Conservation (phyloP, 1,139 yeast genomes). For the Hyphopichia khmerensis region DNA sequence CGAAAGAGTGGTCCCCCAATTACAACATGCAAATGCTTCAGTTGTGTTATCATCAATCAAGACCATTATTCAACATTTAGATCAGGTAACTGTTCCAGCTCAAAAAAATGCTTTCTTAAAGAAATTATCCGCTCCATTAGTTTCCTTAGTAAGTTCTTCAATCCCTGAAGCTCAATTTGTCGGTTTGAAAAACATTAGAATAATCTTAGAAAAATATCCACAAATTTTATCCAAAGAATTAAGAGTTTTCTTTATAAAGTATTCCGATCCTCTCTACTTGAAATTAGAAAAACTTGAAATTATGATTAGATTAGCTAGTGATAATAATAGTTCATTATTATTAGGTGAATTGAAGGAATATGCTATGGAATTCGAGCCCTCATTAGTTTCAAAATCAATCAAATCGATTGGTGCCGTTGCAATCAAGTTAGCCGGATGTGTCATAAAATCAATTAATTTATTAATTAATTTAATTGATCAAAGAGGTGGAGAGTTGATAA, state of each 20-base stretch:
- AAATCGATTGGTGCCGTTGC: conserved; percentile 88
- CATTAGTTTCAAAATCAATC: conserved; percentile 80
- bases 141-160: conserved; percentile 79
- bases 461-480: conserved; percentile 74
- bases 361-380: conserved; percentile 91
- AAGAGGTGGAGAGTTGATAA: conserved; percentile 68
- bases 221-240: conserved; percentile 73
- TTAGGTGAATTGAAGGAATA: conserved; percentile 88
- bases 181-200: conserved; percentile 86
- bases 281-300: conserved; percentile 92
- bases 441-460: conserved; percentile 72
- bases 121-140: conserved; percentile 88
- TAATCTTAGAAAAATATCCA: conserved; percentile 88
- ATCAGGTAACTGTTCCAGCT: conserved; percentile 38
- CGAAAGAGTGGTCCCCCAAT: conserved; percentile 90
- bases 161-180: conserved; percentile 96
- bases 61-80: conserved; percentile 72
- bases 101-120: conserved; percentile 48
- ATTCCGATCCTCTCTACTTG: conserved; percentile 90
- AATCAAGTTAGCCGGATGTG: conserved; percentile 63
- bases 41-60: conserved; percentile 88
- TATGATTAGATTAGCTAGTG: conserved; percentile 78
- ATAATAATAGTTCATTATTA: conserved; percentile 64
- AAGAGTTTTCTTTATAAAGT: conserved; percentile 88
- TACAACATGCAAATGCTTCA: conserved; percentile 96